A percentile compares a stretch with the other conserved stretches of the same genome.
Conservation (phyloP, 2,329 filamentous ascomycete species). For the Albophoma yamanashiensis region DNA sequence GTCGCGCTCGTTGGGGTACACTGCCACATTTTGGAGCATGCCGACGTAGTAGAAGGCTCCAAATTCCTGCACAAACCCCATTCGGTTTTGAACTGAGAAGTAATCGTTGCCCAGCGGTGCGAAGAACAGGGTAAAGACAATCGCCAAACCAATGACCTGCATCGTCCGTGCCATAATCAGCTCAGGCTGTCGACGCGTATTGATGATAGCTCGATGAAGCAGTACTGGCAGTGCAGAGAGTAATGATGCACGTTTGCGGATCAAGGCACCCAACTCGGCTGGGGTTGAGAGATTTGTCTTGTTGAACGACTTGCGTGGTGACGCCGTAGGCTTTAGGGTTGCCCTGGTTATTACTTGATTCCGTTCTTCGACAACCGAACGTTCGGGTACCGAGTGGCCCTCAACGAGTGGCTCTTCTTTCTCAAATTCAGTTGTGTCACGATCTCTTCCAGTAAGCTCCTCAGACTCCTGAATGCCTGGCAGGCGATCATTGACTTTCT, state of each 20-base stretch:
- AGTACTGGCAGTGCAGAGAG: slow-evolving; percentile 54
- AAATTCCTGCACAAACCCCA: slow-evolving; percentile 65
- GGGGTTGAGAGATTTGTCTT: slow-evolving; percentile 48
- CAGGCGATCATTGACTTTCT: slow-evolving; percentile 9
- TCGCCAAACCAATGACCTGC: slow-evolving; percentile 53
- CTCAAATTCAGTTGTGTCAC: slow-evolving; percentile 5
- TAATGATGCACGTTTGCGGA: slow-evolving; percentile 52
- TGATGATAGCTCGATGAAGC: slow-evolving; percentile 55
- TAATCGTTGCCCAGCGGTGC: slow-evolving; percentile 60
- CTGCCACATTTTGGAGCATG: slow-evolving; percentile 69
- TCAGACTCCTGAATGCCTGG: slow-evolving; percentile 17
- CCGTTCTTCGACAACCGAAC: background rate
- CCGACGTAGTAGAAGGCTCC: slow-evolving; percentile 64
- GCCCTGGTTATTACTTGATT: background rate
- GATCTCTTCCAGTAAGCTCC: slow-evolving; percentile 10
- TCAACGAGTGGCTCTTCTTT: background rate
- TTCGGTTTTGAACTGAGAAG: slow-evolving; percentile 58
- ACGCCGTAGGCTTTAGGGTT: background rate
- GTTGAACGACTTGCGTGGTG: slow-evolving; percentile 29
- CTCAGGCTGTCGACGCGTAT: slow-evolving; percentile 55
- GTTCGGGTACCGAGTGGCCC: background rate
- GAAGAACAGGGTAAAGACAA: slow-evolving; percentile 59
- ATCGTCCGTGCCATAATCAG: slow-evolving; percentile 54
- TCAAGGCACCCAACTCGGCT: slow-evolving; percentile 59
- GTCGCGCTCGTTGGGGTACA: slow-evolving; percentile 62